Evolutionary conservation across 2,329 filamentous ascomycete species (phyloP), one percentile per base, ranked within the genome.

Genomic region (Cadophora malorum): DNA sequence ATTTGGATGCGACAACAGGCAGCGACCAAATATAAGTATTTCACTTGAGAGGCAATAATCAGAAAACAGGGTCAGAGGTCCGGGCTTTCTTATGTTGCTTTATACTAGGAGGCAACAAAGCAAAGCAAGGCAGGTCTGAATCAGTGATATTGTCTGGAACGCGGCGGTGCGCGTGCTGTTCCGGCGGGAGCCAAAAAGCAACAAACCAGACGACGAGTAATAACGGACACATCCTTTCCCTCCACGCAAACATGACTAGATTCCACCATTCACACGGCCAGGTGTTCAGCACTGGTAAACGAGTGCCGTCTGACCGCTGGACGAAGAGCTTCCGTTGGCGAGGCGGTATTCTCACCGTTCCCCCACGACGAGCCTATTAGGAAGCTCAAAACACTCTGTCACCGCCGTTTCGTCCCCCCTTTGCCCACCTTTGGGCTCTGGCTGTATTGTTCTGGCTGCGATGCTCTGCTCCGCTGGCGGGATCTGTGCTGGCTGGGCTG

Each of bases 361-460:
- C 58, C 59, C 59, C 59, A 62, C 59, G 59, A 49, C 10, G 16
- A 62, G 59, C 59, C 59, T 62, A 62, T 62, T 16, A 38, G 59
- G 19, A n/a, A 12, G 23, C 41, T 41, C 23, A 23, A 21, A 12
- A 2, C 6, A 38, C 19, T 31, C 59, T 62, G 59, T 62, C 59
- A 62, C 59, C 59, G 59, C 59, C 16, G 19, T 62, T 62, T 62
- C 41, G 45, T 28, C 58, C 58, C 21, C 28, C 33, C 56, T 41
- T 59, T 41, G 53, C 55, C 33, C 55, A 59, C 33, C 33, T 12
- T 41, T 59, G 33, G 33, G 55, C 35, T 38, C 50, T 55, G 50
- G 50, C 50, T 55, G 50, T 55, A 31, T n/a, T 55, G 50, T 55
- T 49, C 45, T 49, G 45, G 45, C 45, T 49, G 19, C 45, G 45